These are phyloP conservation scores for Phytophthora cactorum DNA, from an alignment of 352 stramenopile genomes.

Conservation along the genomic window DNA sequence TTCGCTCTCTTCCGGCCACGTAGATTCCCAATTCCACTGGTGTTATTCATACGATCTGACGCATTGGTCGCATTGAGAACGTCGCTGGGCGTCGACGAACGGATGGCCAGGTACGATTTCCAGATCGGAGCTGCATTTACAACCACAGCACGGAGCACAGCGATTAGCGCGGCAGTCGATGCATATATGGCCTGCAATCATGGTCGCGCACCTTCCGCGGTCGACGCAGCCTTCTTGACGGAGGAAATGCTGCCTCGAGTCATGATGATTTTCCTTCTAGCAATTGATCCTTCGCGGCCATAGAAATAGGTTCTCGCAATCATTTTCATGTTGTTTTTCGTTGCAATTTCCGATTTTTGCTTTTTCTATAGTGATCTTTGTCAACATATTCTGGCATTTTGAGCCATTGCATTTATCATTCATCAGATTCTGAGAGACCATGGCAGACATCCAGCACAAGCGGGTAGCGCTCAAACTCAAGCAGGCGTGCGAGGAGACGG, in stretches of 20 bases:
- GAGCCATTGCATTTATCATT: neutral
- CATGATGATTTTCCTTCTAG: conserved; percentile 16
- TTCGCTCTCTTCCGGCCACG: conserved; percentile 56
- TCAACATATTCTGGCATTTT: neutral
- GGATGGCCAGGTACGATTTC: conserved; percentile 66
- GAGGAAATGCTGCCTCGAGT: conserved; percentile 27
- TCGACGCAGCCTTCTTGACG: conserved; percentile 34
- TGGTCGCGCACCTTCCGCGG: conserved; percentile 32
- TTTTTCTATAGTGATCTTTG: neutral
- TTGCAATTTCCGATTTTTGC: neutral
- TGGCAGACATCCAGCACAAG: conserved; percentile 74
- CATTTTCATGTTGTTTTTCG: neutral
- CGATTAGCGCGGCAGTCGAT: conserved; percentile 8
- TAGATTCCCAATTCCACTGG: neutral
- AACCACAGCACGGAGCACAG: conserved; percentile 1
- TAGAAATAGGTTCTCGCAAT: conserved; percentile 3
- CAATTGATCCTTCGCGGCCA: conserved; percentile 23
- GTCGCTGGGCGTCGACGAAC: conserved; percentile 32
- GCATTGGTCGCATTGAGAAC: conserved; percentile 9
- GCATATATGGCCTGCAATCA: neutral
- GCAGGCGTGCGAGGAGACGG: conserved; percentile 83
- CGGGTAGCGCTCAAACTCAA: conserved; percentile 77
- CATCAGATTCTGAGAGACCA: neutral
- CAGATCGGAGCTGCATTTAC: conserved; percentile 60
- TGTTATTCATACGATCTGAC: conserved; percentile 2